Conservation (phyloP, 1,139 yeast species). For the Scheffersomyces insectosa region DNA sequence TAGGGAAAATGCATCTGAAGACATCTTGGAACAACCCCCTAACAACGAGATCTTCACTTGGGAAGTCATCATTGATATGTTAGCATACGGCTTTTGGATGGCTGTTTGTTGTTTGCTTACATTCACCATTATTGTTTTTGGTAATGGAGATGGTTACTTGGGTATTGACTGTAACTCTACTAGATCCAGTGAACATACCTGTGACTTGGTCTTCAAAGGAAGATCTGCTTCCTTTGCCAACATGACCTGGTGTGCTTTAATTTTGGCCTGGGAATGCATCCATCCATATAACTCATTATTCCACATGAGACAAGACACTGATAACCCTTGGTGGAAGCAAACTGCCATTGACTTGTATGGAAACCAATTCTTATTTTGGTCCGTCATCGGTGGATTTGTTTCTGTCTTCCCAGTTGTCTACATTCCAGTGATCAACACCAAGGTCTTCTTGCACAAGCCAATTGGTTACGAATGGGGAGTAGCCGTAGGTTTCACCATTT, state of each 20-base stretch:
- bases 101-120: constrained; percentile 71
- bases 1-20: constrained; percentile 66
- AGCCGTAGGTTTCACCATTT: constrained; percentile 62
- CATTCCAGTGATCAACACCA: constrained; percentile 81
- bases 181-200: constrained; percentile 25
- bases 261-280: constrained; percentile 89
- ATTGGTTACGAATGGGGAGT: constrained; percentile 86
- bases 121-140: constrained; percentile 67
- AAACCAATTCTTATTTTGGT: constrained; percentile 83
- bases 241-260: constrained; percentile 88
- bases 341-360: constrained; percentile 65
- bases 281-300: constrained; percentile 76
- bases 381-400: constrained; percentile 68
- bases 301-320: constrained; percentile 70
- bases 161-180: constrained; percentile 63
- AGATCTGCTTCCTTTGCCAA: constrained; percentile 81
- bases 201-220: constrained; percentile 71
- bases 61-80: constrained; percentile 74
- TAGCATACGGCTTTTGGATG: constrained; percentile 72
- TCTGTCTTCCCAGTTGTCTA: constrained; percentile 82
- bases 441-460: constrained; percentile 74
- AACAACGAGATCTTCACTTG: constrained; percentile 64
- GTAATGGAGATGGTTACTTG: constrained; percentile 64
- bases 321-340: constrained; percentile 58
- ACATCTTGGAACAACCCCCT: constrained; percentile 68